Evolutionary conservation across 139 green algal species (phyloP).

Genomic region (Chlamydomonas urium): DNA sequence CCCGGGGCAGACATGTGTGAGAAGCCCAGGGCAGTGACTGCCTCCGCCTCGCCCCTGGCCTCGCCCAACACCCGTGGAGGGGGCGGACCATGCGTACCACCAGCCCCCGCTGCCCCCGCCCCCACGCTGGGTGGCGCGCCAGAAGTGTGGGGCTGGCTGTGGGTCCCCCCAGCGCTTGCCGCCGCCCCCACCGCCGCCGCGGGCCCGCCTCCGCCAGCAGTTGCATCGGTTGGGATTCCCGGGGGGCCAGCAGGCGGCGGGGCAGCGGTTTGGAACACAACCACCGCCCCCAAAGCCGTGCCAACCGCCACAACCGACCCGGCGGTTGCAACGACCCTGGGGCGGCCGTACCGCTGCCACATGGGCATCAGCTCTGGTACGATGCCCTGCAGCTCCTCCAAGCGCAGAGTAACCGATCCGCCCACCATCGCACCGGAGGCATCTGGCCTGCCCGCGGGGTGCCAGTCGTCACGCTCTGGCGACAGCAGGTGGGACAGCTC

Average conservation of each 20-base stretch:
- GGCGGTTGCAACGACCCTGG: constrained; percentile 29
- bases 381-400: constrained; percentile 32
- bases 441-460: constrained; percentile 41
- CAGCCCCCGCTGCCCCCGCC: background rate
- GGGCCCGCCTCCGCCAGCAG: background rate
- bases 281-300: constrained; percentile 20
- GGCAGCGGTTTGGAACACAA: constrained; percentile 42
- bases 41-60: constrained; percentile 32
- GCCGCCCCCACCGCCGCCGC: background rate
- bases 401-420: constrained; percentile 39
- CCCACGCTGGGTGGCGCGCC: background rate
- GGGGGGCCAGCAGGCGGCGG: background rate
- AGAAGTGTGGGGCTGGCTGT: background rate
- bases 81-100: background rate
- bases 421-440: constrained; percentile 32
- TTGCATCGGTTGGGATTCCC: too few species aligned
- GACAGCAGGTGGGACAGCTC: constrained; percentile 29
- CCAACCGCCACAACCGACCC: constrained; percentile 41
- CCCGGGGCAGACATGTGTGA: constrained; percentile 7
- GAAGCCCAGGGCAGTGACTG: constrained; percentile 43
- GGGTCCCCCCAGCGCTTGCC: background rate
- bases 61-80: constrained; percentile 29
- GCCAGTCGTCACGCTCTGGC: constrained; percentile 37
- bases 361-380: constrained; percentile 21
- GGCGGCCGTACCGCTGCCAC: constrained; percentile 16